Percentiles rank a stretch among this genome's conserved stretches.
These are phyloP conservation scores for Bipolaris cookei DNA, from an alignment of 2,329 filamentous ascomycete genomes.

Conservation along the genomic window DNA sequence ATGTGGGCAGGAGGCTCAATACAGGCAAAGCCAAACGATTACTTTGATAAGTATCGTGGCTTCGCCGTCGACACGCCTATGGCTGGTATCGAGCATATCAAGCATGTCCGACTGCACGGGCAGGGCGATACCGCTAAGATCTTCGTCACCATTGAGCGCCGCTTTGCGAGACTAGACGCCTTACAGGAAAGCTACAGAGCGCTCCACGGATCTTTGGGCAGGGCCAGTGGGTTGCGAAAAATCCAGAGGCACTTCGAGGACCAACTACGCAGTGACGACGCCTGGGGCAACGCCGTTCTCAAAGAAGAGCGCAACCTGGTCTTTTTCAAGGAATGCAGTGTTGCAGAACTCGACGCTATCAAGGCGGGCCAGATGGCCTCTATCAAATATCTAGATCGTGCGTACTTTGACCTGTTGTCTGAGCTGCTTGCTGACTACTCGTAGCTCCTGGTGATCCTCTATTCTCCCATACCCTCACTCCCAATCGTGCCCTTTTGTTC, in stretches of 20 bases:
- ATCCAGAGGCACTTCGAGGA: slow-evolving; percentile 2
- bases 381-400: slow-evolving; percentile 50
- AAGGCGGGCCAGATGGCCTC: slow-evolving; percentile 33
- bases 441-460: slow-evolving; percentile 59
- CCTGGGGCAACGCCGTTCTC: slow-evolving; percentile 50
- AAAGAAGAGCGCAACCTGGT: slow-evolving; percentile 68
- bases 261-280: slow-evolving; percentile 13
- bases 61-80: slow-evolving; percentile 22
- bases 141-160: slow-evolving; percentile 66
- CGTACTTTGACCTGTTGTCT: slow-evolving; percentile 6
- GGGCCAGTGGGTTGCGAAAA: neutral
- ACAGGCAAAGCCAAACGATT: slow-evolving; percentile 52
- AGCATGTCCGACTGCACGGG: slow-evolving; percentile 58
- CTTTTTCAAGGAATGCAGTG: slow-evolving; percentile 63
- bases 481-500: slow-evolving; percentile 77
- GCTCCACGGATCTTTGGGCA: neutral
- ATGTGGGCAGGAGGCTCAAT: slow-evolving; percentile 89
- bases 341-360: slow-evolving; percentile 46
- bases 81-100: slow-evolving; percentile 54
- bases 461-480: slow-evolving; percentile 66
- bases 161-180: slow-evolving; percentile 47
- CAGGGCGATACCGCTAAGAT: slow-evolving; percentile 57
- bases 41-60: slow-evolving; percentile 10
- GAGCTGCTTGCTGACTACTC: slow-evolving; percentile 18
- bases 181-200: slow-evolving; percentile 22